A percentile compares a stretch with the other conserved stretches of the same genome.
Evolutionary conservation across 768 basidiomycete species (phyloP).

Genomic region (Suillus bovinus): DNA sequence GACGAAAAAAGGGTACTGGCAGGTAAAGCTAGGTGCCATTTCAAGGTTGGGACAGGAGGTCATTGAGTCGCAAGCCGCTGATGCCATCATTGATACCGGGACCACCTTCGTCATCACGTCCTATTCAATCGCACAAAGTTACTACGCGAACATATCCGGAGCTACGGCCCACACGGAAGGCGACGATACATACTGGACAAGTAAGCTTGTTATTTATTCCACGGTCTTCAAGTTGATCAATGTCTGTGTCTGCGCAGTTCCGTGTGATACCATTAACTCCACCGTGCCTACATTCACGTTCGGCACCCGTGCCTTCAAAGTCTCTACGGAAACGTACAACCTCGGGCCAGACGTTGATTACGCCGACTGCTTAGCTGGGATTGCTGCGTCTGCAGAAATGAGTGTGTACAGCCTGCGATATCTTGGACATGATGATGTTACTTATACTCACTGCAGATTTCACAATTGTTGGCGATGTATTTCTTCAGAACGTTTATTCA

Average conservation of each 20-base stretch:
- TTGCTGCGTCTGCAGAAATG: slow-evolving; percentile 17
- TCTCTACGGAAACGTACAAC: slow-evolving; percentile 37
- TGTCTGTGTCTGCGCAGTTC: slow-evolving; percentile 14
- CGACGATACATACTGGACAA: slow-evolving; percentile 31
- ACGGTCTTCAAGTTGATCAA: not conserved
- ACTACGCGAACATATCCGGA: slow-evolving; percentile 27
- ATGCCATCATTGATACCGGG: slow-evolving; percentile 36
- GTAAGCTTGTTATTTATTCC: slow-evolving; percentile 12
- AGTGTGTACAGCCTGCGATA: slow-evolving; percentile 9
- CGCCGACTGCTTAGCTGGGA: slow-evolving; percentile 32
- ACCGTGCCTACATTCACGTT: slow-evolving; percentile 33
- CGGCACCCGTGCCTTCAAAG: slow-evolving; percentile 33
- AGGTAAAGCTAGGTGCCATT: slow-evolving; percentile 29
- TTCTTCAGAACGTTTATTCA: slow-evolving; percentile 25
- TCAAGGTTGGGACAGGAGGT: not conserved
- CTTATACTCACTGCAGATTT: slow-evolving; percentile 14
- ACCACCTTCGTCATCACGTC: slow-evolving; percentile 26
- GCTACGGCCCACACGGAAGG: slow-evolving; percentile 17
- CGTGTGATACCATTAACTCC: slow-evolving; percentile 17
- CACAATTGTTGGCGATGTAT: slow-evolving; percentile 29
- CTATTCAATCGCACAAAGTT: slow-evolving; percentile 16
- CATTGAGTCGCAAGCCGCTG: not conserved
- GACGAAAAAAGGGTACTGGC: slow-evolving; percentile 35
- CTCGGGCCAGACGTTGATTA: slow-evolving; percentile 33
- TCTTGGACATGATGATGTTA: not conserved